These are phyloP conservation scores for Sanghuangporus weigelae DNA, from an alignment of 1,284 basidiomycete genomes.

Conservation along the genomic window DNA sequence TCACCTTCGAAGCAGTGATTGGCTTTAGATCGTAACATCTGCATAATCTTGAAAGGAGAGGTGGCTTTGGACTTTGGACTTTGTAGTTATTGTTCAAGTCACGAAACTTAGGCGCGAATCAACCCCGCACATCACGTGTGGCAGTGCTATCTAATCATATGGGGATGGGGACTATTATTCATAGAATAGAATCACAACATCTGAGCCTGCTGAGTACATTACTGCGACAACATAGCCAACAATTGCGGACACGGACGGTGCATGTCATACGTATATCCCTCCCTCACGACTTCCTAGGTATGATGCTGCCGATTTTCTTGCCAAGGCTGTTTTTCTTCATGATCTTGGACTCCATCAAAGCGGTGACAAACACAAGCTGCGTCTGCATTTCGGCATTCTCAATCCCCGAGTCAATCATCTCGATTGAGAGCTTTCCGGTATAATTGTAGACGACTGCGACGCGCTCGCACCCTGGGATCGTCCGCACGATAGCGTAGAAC, in stretches of 20 bases:
- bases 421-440: slow-evolving; percentile 5
- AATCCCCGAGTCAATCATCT: slow-evolving; percentile 8
- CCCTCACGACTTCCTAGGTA: neutral
- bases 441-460: slow-evolving; percentile 13
- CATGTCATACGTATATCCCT: neutral
- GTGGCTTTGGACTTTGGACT: no score
- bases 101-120: no score
- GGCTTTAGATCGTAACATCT: neutral
- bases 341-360: slow-evolving; percentile 2
- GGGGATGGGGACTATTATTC: no score
- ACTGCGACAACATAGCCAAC: neutral
- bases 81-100: no score
- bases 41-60: neutral
- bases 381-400: neutral
- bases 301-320: neutral
- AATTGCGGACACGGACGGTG: neutral
- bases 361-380: slow-evolving; percentile 8
- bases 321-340: neutral
- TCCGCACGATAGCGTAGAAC: slow-evolving; percentile 14
- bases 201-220: neutral
- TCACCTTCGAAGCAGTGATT: neutral
- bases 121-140: no score
- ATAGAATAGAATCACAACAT: no score
- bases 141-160: no score
- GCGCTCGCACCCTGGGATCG: slow-evolving; percentile 10